Evolutionary conservation across 805 yeast species (phyloP), one percentile per base, ranked within the genome.

Genomic region (Metschnikowia bowlesiae): DNA sequence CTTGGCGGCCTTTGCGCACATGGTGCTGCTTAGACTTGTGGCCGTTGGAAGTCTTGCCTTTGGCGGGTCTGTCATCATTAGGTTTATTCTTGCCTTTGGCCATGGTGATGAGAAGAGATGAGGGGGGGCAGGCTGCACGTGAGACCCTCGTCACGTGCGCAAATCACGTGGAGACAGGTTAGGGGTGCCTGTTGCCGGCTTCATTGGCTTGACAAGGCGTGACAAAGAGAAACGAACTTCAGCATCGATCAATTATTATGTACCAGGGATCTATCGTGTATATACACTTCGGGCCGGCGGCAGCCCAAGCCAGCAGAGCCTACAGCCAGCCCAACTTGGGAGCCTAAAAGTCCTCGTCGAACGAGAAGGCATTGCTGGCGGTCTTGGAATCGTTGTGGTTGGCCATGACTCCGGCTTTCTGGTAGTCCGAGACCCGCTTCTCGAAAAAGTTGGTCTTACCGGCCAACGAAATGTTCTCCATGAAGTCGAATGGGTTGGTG

Each of bases 381-480:
- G 72, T 74, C 54, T 69, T 66, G 54, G 76, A 67, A 61, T 82
- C 80, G 59, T 73, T 71, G 48, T 82, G 70, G 59, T 79, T 78
- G 59, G 96, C 92, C 94, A 92, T 92, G 65, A 92, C 99, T 78
- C 99, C 98, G 52, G 99, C 98, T 78, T 92, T 94, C 77, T 92
- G 99, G 76, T 92, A 92, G 74, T 92, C 99, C 52, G 96, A 87
- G 51, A 92, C 99, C 76, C 99, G 87, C 83, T 92, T 92, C 80
- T 92, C 99, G 68, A 92, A 92, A 83, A 92, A 92, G 80, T 94
- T 92, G 63, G 99, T 92, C 83, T 92, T 92, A 74, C 99, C 99
- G 52, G 97, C 96, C 62, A 92, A 82, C 8, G 98, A 92, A 65
- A 92, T 92, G 79, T 94, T 92, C 79, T 92, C 99, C 99, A 92